phyloP scores from a whole-genome alignment of 2,329 filamentous ascomycete genomes.

The Ceratocystis eucalypticola region DNA sequence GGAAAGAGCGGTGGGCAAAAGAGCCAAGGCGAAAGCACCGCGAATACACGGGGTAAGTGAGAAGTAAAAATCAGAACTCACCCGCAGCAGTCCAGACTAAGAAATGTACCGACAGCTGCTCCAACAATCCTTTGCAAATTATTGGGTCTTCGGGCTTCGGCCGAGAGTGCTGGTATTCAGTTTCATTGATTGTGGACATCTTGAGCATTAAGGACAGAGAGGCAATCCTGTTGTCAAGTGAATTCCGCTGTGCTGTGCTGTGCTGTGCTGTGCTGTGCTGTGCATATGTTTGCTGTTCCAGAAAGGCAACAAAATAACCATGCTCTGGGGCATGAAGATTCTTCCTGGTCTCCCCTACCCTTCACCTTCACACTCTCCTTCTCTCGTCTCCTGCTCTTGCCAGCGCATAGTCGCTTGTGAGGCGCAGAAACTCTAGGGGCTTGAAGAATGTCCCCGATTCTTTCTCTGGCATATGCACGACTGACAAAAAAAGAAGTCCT shows the following conservation, averaged over 20 bases:
- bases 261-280: neutral
- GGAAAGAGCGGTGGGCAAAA: neutral
- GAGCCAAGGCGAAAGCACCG: neutral
- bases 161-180: neutral
- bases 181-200: neutral
- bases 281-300: neutral
- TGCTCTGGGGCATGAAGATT: conserved; percentile 3
- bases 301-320: neutral
- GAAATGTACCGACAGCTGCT: neutral
- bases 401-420: neutral
- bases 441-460: neutral
- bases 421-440: neutral
- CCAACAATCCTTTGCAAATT: neutral
- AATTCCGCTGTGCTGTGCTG: neutral
- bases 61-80: neutral
- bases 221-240: neutral
- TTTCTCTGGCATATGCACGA: neutral
- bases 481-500: neutral
- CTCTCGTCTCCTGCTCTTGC: neutral
- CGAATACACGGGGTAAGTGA: neutral
- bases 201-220: neutral
- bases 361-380: too few species aligned
- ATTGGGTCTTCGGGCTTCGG: conserved; percentile 1
- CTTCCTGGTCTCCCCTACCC: neutral
- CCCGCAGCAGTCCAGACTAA: too few species aligned